Evolutionary conservation across 495 filamentous ascomycete species (phyloP).

Genomic region (Antarctomyces pellizariae): DNA sequence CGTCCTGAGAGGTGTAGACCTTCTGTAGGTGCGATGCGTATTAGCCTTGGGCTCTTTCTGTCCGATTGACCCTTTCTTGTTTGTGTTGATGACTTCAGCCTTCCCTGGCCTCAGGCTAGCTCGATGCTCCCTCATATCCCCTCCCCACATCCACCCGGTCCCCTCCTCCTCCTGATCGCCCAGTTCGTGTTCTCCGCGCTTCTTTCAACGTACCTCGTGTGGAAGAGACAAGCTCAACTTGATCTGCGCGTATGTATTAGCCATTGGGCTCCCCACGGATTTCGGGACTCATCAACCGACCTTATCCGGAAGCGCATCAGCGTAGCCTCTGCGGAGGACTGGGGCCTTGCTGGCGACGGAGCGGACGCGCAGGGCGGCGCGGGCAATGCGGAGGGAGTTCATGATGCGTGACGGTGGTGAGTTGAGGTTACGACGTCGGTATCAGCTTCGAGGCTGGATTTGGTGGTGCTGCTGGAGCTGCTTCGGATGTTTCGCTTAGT

Average conservation of each 20-base stretch:
- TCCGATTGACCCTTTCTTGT: background rate
- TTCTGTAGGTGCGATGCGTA: slow-evolving; percentile 22
- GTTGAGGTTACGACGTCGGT: too few relatives aligned
- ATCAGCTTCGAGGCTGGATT: too few relatives aligned
- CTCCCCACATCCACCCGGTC: slow-evolving; percentile 1
- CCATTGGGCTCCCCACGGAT: background rate
- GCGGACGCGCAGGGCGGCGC: slow-evolving; percentile 60
- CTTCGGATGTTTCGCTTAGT: too few relatives aligned
- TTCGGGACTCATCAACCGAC: slow-evolving; percentile 18
- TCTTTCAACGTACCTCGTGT: slow-evolving; percentile 60
- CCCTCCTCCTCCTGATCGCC: slow-evolving; percentile 1
- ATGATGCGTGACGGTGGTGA: slow-evolving; percentile 38
- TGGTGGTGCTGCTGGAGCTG: too few relatives aligned
- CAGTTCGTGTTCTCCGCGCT: background rate
- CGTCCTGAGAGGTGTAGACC: slow-evolving; percentile 36
- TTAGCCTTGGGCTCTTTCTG: slow-evolving; percentile 16
- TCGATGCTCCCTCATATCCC: slow-evolving; percentile 1
- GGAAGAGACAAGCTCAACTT: slow-evolving; percentile 90
- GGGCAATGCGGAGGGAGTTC: slow-evolving; percentile 79
- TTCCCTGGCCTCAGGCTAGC: slow-evolving; percentile 1
- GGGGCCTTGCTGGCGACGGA: slow-evolving; percentile 43
- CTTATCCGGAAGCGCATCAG: slow-evolving; percentile 73
- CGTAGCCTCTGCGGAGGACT: slow-evolving; percentile 70
- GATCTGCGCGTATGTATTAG: slow-evolving; percentile 32
- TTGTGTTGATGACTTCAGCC: background rate